Conservation (phyloP, 2,329 filamentous ascomycete genomes). For the Trichoderma koningii region DNA sequence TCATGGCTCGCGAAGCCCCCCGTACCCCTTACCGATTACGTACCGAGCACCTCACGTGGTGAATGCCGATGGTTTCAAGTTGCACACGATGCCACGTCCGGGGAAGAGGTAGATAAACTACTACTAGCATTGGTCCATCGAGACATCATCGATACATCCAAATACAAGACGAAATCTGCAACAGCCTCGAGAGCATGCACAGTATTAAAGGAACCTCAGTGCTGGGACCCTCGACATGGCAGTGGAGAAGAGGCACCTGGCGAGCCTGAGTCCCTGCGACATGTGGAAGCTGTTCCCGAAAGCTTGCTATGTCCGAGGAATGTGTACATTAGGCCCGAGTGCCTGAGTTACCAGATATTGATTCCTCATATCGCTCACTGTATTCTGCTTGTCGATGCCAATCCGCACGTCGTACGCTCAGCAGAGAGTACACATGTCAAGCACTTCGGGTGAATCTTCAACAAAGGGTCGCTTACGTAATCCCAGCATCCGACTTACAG, state of each 20-base stretch:
- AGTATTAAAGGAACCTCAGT: constrained; percentile 2
- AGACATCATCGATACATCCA: too few relatives aligned
- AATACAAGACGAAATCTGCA: not conserved
- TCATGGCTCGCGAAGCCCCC: not conserved
- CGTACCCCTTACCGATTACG: not conserved
- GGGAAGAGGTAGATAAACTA: too few relatives aligned
- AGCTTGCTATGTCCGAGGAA: constrained; percentile 12
- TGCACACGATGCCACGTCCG: too few relatives aligned
- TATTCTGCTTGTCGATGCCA: not conserved
- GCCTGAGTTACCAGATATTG: not conserved
- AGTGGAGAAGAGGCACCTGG: not conserved
- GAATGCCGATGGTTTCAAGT: not conserved
- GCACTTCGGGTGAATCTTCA: too few relatives aligned
- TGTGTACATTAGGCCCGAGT: not conserved
- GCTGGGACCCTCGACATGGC: not conserved
- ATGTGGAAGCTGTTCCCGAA: constrained; percentile 14
- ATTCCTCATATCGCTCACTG: not conserved
- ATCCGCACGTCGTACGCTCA: not conserved
- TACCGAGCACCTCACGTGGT: not conserved
- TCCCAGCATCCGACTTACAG: too few relatives aligned
- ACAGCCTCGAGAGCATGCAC: not conserved
- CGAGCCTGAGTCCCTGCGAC: constrained; percentile 3
- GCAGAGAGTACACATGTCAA: too few relatives aligned
- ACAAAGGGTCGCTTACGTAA: too few relatives aligned
- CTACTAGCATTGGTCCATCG: too few relatives aligned